Base-by-base conservation (phyloP, 2,329 filamentous ascomycete genomes). In the Sclerotiophoma versabilis region DNA sequence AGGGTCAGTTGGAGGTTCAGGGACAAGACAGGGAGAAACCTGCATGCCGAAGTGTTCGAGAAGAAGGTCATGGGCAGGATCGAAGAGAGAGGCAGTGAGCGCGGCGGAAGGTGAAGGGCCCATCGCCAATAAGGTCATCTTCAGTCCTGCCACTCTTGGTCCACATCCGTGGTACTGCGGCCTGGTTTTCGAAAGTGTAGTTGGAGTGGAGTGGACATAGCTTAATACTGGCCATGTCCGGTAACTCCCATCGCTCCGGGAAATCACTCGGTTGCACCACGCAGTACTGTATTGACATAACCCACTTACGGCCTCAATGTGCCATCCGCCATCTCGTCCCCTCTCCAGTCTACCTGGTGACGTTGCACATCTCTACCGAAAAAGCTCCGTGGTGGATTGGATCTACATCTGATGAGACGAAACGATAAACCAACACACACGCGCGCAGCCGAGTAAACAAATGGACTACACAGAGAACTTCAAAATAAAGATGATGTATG, bases 1-100 rank as follows among this genome's bases (percentile, higher is more conserved):
- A 66, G 77, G 5, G 70, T 84, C 2, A 77, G 78, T 39, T 77
- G 75, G 45, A 69, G 71, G 20, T 83, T 83, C 71, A 77, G 71
- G 48, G 79, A 82, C 48, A 76, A 76, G 66, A 84, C 80, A 1
- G 81, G 81, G 2, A 71, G 79, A 33, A 68, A 71, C 3, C 60
- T 83, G 22, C 71, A 76, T 58, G 72, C 78, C 1, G 73, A 78
- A 3, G 73, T 78, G 19, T 73, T 81, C 27, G 69, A 73, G 60
- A 71, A 75, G 56, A 80, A 78, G 65, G 71, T 81, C 41, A 68
- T 62, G 0, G 70, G 70, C 2, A 19, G 14, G 7, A 42, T 67
- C 11, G 58, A 61, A 20, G 42, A 49, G 2, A 54, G 60, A 11
- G 22, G n/a, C 4, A 26, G 20, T 12, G 30, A 45, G 22, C 20